Evolutionary conservation across 345 rosid species (phyloP).

Genomic region (Acer saccharum): DNA sequence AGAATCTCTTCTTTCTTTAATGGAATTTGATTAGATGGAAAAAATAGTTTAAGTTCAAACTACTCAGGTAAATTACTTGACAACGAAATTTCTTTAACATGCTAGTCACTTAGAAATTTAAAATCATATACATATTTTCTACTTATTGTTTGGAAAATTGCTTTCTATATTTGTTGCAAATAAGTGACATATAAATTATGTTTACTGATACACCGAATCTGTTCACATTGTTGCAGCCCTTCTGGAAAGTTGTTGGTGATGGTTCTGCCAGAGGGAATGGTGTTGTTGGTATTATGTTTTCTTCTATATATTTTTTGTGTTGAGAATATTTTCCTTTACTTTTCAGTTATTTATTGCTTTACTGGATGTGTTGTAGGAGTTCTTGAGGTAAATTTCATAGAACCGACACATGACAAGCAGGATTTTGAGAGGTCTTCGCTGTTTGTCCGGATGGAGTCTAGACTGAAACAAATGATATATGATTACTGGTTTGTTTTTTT

Average conservation of each 20-base stretch:
- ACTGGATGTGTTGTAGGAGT: constrained; percentile 59
- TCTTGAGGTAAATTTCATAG: constrained; percentile 93
- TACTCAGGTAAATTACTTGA: not conserved
- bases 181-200: constrained; percentile 7
- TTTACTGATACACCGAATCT: constrained; percentile 17
- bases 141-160: not conserved
- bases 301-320: constrained; percentile 19
- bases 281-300: constrained; percentile 63
- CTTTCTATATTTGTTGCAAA: not conserved
- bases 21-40: not conserved
- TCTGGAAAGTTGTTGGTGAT: constrained; percentile 77
- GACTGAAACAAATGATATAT: constrained; percentile 59
- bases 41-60: not conserved
- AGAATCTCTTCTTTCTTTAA: not conserved
- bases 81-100: not conserved
- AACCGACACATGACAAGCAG: constrained; percentile 98
- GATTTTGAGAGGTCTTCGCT: constrained; percentile 92
- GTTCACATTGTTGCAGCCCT: constrained; percentile 61
- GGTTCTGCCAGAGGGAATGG: constrained; percentile 61
- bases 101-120: constrained; percentile 10
- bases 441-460: constrained; percentile 68
- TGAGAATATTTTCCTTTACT: constrained; percentile 10
- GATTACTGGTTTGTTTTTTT: constrained; percentile 73
- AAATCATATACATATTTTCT: not conserved
- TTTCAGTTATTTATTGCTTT: constrained; percentile 24